Conservation (phyloP, 129 eudicot species). For the Lactuca saligna region DNA sequence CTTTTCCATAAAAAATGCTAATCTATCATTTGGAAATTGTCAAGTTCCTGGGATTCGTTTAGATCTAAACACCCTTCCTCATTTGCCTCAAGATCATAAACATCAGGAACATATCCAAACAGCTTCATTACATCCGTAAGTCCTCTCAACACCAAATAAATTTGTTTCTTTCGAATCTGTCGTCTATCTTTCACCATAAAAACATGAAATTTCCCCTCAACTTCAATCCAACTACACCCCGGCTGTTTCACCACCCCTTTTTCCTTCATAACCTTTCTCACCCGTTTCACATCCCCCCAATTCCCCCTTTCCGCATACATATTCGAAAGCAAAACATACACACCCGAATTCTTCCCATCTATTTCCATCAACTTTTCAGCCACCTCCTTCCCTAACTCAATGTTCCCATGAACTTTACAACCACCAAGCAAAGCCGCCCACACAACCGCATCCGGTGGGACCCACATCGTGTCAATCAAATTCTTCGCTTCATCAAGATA, state of each 20-base stretch:
- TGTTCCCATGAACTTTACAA: conserved; percentile 41
- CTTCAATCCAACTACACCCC: conserved; percentile 50
- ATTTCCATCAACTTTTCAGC: conserved; percentile 40
- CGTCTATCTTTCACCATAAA: conserved; percentile 46
- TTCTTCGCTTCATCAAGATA: conserved; percentile 42
- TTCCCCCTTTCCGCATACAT: conserved; percentile 43
- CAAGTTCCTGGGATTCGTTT: conserved; percentile 15
- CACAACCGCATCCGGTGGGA: conserved; percentile 39
- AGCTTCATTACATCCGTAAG: conserved; percentile 37
- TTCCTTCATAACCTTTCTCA: conserved; percentile 40
- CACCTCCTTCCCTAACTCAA: conserved; percentile 41
- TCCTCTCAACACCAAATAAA: conserved; percentile 23
- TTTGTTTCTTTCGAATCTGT: conserved; percentile 33
- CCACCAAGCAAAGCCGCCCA: conserved; percentile 49
- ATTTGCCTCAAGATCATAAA: conserved; percentile 29
- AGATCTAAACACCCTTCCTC: conserved; percentile 29
- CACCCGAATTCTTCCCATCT: conserved; percentile 37
- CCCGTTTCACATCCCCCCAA: conserved; percentile 35
- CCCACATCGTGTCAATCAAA: conserved; percentile 35
- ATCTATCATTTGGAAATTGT: neutral
- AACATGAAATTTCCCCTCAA: conserved; percentile 40
- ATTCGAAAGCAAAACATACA: conserved; percentile 38
- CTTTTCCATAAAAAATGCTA: neutral
- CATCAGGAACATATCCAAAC: conserved; percentile 32
- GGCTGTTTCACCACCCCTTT: conserved; percentile 35